Percentiles rank a stretch among this genome's conserved stretches.
Evolutionary conservation across 345 rosid species (phyloP).

Genomic region (Aquilaria yunnanensis): DNA sequence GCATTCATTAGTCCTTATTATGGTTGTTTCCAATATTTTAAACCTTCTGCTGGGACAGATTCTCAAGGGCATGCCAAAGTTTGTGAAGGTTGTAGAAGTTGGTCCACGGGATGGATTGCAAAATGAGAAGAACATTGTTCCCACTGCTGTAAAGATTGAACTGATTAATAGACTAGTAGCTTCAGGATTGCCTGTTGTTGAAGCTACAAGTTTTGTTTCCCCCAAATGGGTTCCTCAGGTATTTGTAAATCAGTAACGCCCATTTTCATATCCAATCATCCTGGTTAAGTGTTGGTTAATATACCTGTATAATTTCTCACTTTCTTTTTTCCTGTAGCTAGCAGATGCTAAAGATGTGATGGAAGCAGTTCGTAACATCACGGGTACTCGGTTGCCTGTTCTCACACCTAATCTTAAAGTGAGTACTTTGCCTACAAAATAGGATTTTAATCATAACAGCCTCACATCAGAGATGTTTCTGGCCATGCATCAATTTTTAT

Average conservation of each 20-base stretch:
- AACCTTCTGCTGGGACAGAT: conserved; percentile 24
- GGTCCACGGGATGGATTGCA: conserved; percentile 76
- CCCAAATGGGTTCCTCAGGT: conserved; percentile 91
- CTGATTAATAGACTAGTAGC: conserved; percentile 52
- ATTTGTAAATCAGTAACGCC: not conserved
- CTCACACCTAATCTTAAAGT: conserved; percentile 71
- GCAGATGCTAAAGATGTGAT: conserved; percentile 76
- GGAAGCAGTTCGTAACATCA: conserved; percentile 37
- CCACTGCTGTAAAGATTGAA: conserved; percentile 51
- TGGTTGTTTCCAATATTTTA: not conserved
- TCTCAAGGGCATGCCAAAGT: conserved; percentile 38
- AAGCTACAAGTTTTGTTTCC: conserved; percentile 77
- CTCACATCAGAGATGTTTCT: conserved; percentile 7
- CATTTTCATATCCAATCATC: too few species aligned
- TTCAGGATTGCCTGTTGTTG: conserved; percentile 57
- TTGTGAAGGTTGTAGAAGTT: conserved; percentile 77
- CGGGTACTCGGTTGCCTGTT: conserved; percentile 56
- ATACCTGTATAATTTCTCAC: not conserved
- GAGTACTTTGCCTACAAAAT: conserved; percentile 9
- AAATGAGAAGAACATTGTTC: conserved; percentile 55
- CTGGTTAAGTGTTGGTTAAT: too few species aligned
- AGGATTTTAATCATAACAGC: not conserved
- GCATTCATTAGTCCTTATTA: not conserved
- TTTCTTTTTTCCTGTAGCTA: conserved; percentile 28
- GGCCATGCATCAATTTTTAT: conserved; percentile 13